Evolutionary conservation across 2,329 filamentous ascomycete genomes (phyloP), one percentile per base, ranked within the genome.

Genomic region (Colletotrichum euphorbiae): DNA sequence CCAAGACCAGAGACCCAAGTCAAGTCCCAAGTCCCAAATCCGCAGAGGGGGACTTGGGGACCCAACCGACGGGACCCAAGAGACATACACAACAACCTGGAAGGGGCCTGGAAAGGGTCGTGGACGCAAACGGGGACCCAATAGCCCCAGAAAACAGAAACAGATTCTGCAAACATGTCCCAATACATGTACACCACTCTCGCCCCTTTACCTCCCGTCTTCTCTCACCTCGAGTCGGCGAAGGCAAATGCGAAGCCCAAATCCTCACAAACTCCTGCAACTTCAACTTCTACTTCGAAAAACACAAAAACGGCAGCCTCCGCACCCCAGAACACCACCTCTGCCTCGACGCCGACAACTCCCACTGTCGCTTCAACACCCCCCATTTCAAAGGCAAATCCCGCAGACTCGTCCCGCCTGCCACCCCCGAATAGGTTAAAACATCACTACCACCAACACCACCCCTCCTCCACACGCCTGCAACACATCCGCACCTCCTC

Each of bases 401-500:
- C 64, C 12, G 15, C 59, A 28, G 64, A 57, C 36, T 63, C 64
- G 42, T 58, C 59, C 12, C 59, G 52, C 13, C 24, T 62, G 15
- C 45, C 64, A 28, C 46, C 64, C 21, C 31, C 52, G 15, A 48
- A 46, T 33, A 46, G 42, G 48, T 36, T 52, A 17, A 55, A 36
- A 28, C 36, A 51, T 33, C 50, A 45, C 33, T 38, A 59, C 21
- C 43, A 56, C 12, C 55, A 60, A 7, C 48, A 51, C 21, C 61
- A 51, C 21, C 48, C 24, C 3, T 24, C 24, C 24, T 24, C 24
- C 24, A 24, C 24, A 3, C 24, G 4, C 24, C 24, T 72, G 51
- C 74, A 74, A 21, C 76, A 77, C 69, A 72, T 73, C 31, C 69
- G 76, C 42, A 77, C 75, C 6, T 77, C 76, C 57, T 78, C 75